Evolutionary conservation across 2,329 filamentous ascomycete genomes (phyloP), one percentile per base, ranked within the genome.

Genomic region (Albifimbria verrucaria): DNA sequence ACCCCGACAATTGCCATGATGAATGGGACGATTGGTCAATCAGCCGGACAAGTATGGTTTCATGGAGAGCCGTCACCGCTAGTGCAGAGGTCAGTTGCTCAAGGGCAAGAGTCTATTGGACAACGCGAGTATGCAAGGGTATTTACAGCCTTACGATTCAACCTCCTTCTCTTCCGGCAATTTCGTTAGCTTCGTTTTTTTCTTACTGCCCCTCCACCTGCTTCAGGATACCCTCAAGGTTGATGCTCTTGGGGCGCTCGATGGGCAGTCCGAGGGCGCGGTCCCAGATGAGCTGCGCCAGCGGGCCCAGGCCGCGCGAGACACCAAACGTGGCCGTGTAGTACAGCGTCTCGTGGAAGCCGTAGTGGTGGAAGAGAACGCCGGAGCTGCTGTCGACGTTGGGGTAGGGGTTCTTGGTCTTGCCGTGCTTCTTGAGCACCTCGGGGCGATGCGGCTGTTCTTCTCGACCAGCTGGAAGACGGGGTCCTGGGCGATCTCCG

Each of bases 321-420:
- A 88, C 85, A 56, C 85, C 86, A 58, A 88, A 88, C 0, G 85
- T 88, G 54, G 83, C 85, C 4, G 85, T 87, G 77, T 97, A 99
- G 80, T 97, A 99, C 11, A 97, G 81, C 0, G 93, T 96, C 78
- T 97, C 91, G 71, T 90, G 88, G 85, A 99, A 96, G 54, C 93
- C 94, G 70, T 96, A 99, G 78, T 97, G 92, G 75, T 97, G 88
- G 85, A 99, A 97, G 48, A 99, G 81, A 6, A 97, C 92, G 59
- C 94, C 94, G 1, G 92, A 96, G 58, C 85, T 88, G 47, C 89
- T 92, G 73, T 99, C 94, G 57, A 99, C 94, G 70, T 99, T 99
- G 59, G 94, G 94, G 75, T 93, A 96, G 2, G 94, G 92, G 77
- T 96, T 96, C 82, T 96, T 96, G 61, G 92, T 96, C 87, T 97